Percentiles rank a stretch among this genome's conserved stretches.
Conservation (phyloP, 2,329 filamentous ascomycete genomes). For the Talaromyces sp. region DNA sequence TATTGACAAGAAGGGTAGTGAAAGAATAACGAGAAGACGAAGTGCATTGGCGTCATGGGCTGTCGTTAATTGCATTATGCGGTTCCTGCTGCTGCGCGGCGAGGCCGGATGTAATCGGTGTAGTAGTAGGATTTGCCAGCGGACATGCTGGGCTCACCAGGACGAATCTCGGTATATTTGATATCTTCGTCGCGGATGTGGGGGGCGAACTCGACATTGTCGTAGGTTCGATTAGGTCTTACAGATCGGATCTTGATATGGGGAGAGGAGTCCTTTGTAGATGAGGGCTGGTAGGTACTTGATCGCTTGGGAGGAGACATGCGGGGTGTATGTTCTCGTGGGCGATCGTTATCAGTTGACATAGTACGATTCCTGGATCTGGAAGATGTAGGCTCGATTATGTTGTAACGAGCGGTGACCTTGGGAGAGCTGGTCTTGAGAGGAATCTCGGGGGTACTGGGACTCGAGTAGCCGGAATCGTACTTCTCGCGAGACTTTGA, state of each 20-base stretch:
- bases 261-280: conserved; percentile 20
- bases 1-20: conserved; percentile 20
- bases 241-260: conserved; percentile 27
- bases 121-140: conserved; percentile 22
- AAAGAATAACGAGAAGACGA: conserved; percentile 5
- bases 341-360: conserved; percentile 32
- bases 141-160: conserved; percentile 24
- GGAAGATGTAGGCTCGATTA: conserved; percentile 29
- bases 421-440: conserved; percentile 37
- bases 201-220: conserved; percentile 28
- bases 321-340: conserved; percentile 19
- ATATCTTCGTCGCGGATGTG: conserved; percentile 30
- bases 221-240: conserved; percentile 24
- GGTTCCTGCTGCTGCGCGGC: not conserved
- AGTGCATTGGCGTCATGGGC: conserved; percentile 13
- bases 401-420: conserved; percentile 35
- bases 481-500: conserved; percentile 43
- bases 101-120: conserved; percentile 17
- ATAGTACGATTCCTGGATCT: conserved; percentile 31
- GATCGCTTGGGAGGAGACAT: conserved; percentile 31
- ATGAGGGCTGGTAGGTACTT: conserved; percentile 31
- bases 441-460: conserved; percentile 46
- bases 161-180: conserved; percentile 31
- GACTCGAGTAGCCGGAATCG: conserved; percentile 51
- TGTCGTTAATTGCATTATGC: conserved; percentile 20